Evolutionary conservation across 139 green algal species (phyloP).

Genomic region (Coccomyxa sp.): DNA sequence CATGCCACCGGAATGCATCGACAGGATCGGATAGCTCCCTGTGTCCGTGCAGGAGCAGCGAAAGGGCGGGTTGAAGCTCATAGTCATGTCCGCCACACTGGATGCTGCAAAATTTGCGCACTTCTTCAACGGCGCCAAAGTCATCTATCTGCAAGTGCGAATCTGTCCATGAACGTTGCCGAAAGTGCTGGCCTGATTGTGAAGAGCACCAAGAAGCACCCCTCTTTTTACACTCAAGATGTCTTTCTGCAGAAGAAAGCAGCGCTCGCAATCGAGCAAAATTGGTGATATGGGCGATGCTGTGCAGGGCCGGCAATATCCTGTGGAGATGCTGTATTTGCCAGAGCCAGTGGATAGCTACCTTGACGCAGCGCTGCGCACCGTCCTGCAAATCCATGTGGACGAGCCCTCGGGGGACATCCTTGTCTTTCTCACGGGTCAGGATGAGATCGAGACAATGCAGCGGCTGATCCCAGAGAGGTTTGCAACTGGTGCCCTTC

Average conservation of each 20-base stretch:
- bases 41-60: slow-evolving; percentile 7
- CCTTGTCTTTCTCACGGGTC: slow-evolving; percentile 87
- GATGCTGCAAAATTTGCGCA: slow-evolving; percentile 70
- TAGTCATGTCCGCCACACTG: slow-evolving; percentile 96
- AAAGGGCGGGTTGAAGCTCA: slow-evolving; percentile 55
- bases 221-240: too few species aligned
- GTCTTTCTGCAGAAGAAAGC: too few species aligned
- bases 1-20: background rate
- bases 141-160: slow-evolving; percentile 56
- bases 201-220: too few species aligned
- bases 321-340: slow-evolving; percentile 76
- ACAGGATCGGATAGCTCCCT: background rate
- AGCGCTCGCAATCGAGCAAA: too few species aligned
- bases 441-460: slow-evolving; percentile 83
- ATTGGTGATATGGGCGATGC: too few species aligned
- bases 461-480: slow-evolving; percentile 57
- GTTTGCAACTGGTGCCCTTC: background rate
- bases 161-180: background rate
- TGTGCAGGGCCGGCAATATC: slow-evolving; percentile 63
- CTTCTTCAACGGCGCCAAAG: slow-evolving; percentile 70
- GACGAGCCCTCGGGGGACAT: slow-evolving; percentile 76
- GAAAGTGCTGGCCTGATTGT: background rate
- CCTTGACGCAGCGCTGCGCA: slow-evolving; percentile 75
- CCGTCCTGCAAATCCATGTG: slow-evolving; percentile 69
- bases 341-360: slow-evolving; percentile 78